Evolutionary conservation across 176 grass and related monocot genomes (phyloP).

Genomic region (Panicum miliaceum): DNA sequence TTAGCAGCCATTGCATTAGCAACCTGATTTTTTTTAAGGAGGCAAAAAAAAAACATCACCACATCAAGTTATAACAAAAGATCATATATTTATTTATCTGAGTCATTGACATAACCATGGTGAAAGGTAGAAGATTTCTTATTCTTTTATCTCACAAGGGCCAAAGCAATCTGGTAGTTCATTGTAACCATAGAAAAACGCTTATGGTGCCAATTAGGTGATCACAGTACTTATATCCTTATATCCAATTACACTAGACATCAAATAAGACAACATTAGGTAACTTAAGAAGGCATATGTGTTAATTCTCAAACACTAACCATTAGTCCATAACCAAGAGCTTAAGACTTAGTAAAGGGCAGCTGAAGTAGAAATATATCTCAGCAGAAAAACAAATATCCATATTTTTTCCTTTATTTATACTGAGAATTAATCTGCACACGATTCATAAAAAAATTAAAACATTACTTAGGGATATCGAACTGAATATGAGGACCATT

Average conservation of each 20-base stretch:
- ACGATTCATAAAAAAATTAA: not conserved
- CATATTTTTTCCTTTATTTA: not conserved
- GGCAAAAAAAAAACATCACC: conserved; percentile 10
- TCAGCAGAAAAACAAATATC: not conserved
- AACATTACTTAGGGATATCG: not conserved
- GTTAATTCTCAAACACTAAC: not conserved
- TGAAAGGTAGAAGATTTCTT: not conserved
- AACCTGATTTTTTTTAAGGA: conserved; percentile 59
- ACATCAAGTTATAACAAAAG: not conserved
- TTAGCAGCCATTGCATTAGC: conserved; percentile 96
- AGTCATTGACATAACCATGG: not conserved
- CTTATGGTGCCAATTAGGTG: not conserved
- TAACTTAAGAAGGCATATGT: not conserved
- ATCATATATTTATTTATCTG: conserved; percentile 10
- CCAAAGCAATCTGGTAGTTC: not conserved
- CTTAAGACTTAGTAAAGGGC: not conserved
- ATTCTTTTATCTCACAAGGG: not conserved
- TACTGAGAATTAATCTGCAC: not conserved
- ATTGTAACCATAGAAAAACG: not conserved
- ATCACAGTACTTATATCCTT: not conserved
- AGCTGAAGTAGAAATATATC: not conserved
- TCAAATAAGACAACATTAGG: not conserved
- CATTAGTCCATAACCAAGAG: not conserved
- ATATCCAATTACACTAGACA: not conserved
- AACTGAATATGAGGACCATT: not conserved